phyloP scores from a whole-genome alignment of 768 basidiomycete genomes.

The Phaffia tasmanica region DNA sequence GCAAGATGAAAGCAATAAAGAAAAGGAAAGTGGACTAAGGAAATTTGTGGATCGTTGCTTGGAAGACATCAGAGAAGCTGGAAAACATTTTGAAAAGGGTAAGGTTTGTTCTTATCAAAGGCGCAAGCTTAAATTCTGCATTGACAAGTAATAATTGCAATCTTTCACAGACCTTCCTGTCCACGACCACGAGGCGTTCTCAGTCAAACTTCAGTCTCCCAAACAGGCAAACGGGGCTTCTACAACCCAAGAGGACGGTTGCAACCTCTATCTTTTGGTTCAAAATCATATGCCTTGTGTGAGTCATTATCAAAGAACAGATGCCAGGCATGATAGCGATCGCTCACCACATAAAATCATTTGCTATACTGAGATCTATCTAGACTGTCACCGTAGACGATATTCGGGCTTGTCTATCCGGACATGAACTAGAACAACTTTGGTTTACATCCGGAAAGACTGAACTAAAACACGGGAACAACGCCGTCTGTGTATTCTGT shows the following conservation, averaged over 20 bases:
- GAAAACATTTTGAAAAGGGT: slow-evolving; percentile 33
- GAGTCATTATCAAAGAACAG: slow-evolving; percentile 34
- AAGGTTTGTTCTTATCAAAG: background rate
- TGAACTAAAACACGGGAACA: slow-evolving; percentile 51
- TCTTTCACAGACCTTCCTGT: slow-evolving; percentile 51
- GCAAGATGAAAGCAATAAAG: slow-evolving; percentile 6
- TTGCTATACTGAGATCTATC: slow-evolving; percentile 12
- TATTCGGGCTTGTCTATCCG: slow-evolving; percentile 51
- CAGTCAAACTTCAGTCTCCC: slow-evolving; percentile 42
- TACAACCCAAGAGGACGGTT: slow-evolving; percentile 57
- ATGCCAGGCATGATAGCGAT: background rate
- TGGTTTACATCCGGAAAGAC: slow-evolving; percentile 45
- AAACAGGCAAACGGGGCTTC: slow-evolving; percentile 41
- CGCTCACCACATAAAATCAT: slow-evolving; percentile 1
- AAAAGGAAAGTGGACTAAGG: slow-evolving; percentile 21
- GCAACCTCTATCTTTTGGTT: slow-evolving; percentile 50
- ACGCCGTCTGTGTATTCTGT: slow-evolving; percentile 52
- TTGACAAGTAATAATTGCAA: background rate
- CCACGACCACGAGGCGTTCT: slow-evolving; percentile 58
- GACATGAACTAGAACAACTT: slow-evolving; percentile 53
- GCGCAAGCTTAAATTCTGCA: background rate
- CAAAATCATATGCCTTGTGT: slow-evolving; percentile 67
- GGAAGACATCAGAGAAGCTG: slow-evolving; percentile 28
- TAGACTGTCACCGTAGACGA: slow-evolving; percentile 56
- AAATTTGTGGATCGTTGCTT: slow-evolving; percentile 29